Evolutionary conservation across 2,329 filamentous ascomycete species (phyloP), one percentile per base, ranked within the genome.

Genomic region (Pseudogymnoascus sp.): DNA sequence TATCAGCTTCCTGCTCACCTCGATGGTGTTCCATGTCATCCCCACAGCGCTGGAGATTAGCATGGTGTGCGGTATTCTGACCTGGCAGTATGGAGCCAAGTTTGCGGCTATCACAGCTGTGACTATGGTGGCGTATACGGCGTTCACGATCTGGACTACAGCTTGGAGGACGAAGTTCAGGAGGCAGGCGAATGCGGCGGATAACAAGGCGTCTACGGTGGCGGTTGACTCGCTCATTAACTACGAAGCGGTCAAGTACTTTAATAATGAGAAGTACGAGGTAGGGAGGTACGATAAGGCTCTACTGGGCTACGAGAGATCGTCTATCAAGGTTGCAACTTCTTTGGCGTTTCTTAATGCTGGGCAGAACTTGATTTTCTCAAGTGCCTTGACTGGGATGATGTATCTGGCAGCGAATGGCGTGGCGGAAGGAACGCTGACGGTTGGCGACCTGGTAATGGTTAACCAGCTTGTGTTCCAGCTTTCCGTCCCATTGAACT

Each of bases 391-490:
- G 65, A 97, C 94, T 0, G 88, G 84, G 29, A 99, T 99, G 93
- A 99, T 99, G 94, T 97, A 96, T 73, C 83, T 97, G 62, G 94
- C 92, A 5, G 91, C 91, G 25, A 86, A 93, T 69, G 95, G 95
- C 36, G 92, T 99, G 1, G 91, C 90, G 1, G 80, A 78, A 2
- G 93, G 93, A 12, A 78, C 80, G 5, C 77, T 99, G 69, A 97
- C 93, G 0, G 92, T 99, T 12, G 94, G 94, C 63, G 95, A 99
- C 72, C 81, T 99, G 33, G 94, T 99, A 72, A 95, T 99, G 90
- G 91, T 99, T 68, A 99, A 99, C 74, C 94, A 97, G 78, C 86
- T 99, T 15, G 92, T 99, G 63, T 99, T 99, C 77, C 94, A 99
- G 76, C 86, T 99, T 5, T 97, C 92, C 0, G 91, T 99, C 3